phyloP scores from a whole-genome alignment of 805 yeast species.

The Maudiozyma turicensis region DNA sequence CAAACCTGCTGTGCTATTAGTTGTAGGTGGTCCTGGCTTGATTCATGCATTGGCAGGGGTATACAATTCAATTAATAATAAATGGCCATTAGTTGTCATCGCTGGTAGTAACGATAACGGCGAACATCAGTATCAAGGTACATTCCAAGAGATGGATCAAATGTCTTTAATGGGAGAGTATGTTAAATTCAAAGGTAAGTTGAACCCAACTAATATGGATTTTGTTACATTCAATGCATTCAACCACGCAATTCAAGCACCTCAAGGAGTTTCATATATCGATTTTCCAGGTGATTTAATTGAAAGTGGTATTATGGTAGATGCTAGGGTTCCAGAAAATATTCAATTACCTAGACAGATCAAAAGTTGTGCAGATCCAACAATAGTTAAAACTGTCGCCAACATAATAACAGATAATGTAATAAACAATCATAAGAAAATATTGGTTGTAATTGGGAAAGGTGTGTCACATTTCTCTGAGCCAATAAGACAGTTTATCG shows the following conservation, averaged over 20 bases:
- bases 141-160: constrained; percentile 66
- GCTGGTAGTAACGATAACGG: constrained; percentile 49
- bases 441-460: constrained; percentile 56
- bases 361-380: constrained; percentile 11
- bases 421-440: constrained; percentile 30
- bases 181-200: constrained; percentile 42
- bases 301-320: constrained; percentile 12
- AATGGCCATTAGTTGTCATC: constrained; percentile 55
- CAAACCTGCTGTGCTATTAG: constrained; percentile 55
- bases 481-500: constrained; percentile 34
- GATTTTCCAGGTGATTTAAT: constrained; percentile 59
- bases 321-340: neutral
- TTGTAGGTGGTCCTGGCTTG: constrained; percentile 71
- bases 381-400: constrained; percentile 26
- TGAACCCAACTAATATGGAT: constrained; percentile 10
- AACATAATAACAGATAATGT: constrained; percentile 17
- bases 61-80: constrained; percentile 50
- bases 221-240: constrained; percentile 16
- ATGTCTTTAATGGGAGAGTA: constrained; percentile 38
- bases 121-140: constrained; percentile 44
- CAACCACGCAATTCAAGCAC: constrained; percentile 30
- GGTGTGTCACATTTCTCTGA: constrained; percentile 45
- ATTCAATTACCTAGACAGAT: constrained; percentile 5
- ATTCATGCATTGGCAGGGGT: constrained; percentile 60
- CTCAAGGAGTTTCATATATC: constrained; percentile 53